A percentile compares a stretch with the other conserved stretches of the same genome.
These are phyloP conservation scores for Venturia pyrina DNA, from an alignment of 2,329 filamentous ascomycete species.

Conservation along the genomic window DNA sequence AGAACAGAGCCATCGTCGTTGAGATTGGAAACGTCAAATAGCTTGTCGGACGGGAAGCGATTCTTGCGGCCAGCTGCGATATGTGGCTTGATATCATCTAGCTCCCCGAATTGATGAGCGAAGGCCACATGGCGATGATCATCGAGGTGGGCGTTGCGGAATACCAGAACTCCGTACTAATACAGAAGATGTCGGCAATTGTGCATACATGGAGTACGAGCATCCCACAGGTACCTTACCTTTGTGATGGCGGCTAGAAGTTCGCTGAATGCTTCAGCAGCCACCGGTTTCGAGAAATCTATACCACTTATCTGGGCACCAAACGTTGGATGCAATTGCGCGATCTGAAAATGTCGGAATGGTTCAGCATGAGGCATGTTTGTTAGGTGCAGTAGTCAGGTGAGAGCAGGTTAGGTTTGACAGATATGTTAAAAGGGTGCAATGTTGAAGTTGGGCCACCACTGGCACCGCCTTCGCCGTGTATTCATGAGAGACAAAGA, in stretches of 20 bases:
- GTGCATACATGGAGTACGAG: not conserved
- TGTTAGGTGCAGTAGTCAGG: too few relatives aligned
- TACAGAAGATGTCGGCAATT: not conserved
- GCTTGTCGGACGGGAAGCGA: conserved; percentile 39
- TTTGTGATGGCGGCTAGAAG: conserved; percentile 21
- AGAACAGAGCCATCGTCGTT: conserved; percentile 37
- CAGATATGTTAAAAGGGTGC: too few relatives aligned
- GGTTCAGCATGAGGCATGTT: not conserved
- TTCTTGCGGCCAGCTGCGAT: conserved; percentile 35
- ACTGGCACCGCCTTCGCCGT: too few relatives aligned
- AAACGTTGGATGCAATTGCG: conserved; percentile 27
- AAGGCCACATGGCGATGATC: conserved; percentile 44
- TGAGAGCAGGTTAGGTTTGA: not conserved
- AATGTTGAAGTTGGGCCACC: too few relatives aligned
- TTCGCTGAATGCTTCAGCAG: conserved; percentile 25
- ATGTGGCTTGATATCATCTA: conserved; percentile 46
- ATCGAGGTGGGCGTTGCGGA: conserved; percentile 40
- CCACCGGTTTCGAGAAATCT: conserved; percentile 25
- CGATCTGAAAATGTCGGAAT: conserved; percentile 20
- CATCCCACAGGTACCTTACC: not conserved
- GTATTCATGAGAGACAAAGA: not conserved
- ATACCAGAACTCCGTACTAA: conserved; percentile 44
- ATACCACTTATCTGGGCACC: conserved; percentile 29
- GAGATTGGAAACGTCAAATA: conserved; percentile 50
- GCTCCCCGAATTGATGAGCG: conserved; percentile 40